Percentiles rank a stretch among this genome's conserved stretches.
phyloP scores from a whole-genome alignment of 768 basidiomycete species.

The Sporobolomyces pararoseus region DNA sequence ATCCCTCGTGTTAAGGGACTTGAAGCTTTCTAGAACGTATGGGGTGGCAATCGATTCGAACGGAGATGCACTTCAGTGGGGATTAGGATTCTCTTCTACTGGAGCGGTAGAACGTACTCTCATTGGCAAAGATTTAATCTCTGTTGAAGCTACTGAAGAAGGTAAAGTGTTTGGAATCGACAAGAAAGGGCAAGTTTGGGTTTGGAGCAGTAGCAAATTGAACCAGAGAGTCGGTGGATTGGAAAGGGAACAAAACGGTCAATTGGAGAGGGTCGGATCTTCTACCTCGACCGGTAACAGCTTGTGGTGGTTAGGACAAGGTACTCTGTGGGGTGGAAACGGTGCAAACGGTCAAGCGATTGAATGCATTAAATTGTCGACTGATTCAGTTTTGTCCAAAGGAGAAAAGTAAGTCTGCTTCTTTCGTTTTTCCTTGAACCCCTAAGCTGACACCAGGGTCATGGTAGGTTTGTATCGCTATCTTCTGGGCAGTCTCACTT shows the following conservation, averaged over 20 bases:
- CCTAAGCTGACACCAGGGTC: neutral
- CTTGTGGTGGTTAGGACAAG: constrained; percentile 17
- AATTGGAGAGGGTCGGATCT: constrained; percentile 49
- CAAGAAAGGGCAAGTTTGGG: constrained; percentile 69
- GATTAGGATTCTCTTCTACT: constrained; percentile 59
- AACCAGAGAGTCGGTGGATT: constrained; percentile 54
- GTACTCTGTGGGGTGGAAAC: constrained; percentile 57
- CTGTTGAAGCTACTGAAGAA: constrained; percentile 31
- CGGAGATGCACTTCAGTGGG: constrained; percentile 84
- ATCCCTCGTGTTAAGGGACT: constrained; percentile 67
- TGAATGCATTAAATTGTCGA: constrained; percentile 56
- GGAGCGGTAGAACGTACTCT: constrained; percentile 44
- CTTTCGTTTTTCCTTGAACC: neutral
- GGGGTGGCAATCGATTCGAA: constrained; percentile 64
- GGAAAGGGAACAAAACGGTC: constrained; percentile 44
- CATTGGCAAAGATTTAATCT: constrained; percentile 34
- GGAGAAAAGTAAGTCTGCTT: constrained; percentile 61
- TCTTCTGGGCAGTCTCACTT: constrained; percentile 64
- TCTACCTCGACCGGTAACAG: constrained; percentile 56
- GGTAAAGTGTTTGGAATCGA: constrained; percentile 70
- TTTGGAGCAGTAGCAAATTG: constrained; percentile 57
- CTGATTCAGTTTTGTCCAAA: constrained; percentile 58
- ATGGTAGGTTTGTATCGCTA: constrained; percentile 69
- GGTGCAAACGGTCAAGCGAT: constrained; percentile 55
- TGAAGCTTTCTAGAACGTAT: constrained; percentile 60